These are phyloP conservation scores for Haplosporangium sp. DNA, from an alignment of 371 early-diverging fungal genomes.

Conservation along the genomic window DNA sequence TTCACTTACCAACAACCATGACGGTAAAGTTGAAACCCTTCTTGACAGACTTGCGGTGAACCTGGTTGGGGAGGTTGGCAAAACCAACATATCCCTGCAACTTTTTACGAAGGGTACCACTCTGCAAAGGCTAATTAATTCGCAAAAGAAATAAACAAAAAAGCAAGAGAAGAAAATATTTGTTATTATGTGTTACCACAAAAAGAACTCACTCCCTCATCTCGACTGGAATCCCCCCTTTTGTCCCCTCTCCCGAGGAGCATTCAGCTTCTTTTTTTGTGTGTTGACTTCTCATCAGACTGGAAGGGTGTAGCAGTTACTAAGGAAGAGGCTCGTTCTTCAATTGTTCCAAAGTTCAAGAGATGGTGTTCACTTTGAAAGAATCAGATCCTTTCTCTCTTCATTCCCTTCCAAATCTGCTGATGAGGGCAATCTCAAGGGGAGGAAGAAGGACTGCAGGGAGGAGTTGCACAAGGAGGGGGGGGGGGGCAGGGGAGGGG, in stretches of 20 bases:
- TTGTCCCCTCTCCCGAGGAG: too few species aligned
- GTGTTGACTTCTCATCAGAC: too few species aligned
- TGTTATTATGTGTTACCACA: too few species aligned
- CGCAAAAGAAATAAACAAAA: background rate
- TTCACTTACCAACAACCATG: constrained; percentile 94
- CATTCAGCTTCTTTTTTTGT: too few species aligned
- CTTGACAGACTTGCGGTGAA: constrained; percentile 97
- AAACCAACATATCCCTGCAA: constrained; percentile 98
- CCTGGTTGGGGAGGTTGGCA: constrained; percentile 98
- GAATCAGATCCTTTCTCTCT: constrained; percentile 6
- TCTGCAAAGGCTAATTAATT: constrained; percentile 28
- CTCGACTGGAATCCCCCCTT: too few species aligned
- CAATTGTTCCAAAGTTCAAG: background rate
- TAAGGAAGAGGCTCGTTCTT: too few species aligned
- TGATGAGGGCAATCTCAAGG: constrained; percentile 7
- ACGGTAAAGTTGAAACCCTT: constrained; percentile 98
- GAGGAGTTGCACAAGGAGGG: constrained; percentile 3
- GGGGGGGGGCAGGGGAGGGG: constrained; percentile 1
- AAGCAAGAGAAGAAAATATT: background rate
- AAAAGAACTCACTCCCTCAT: too few species aligned
- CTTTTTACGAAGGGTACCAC: constrained; percentile 76
- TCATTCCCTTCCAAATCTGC: constrained; percentile 13
- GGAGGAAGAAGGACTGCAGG: constrained; percentile 10
- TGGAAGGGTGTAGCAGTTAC: too few species aligned
- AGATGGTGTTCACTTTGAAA: background rate